Percentiles rank a stretch among this genome's conserved stretches.
Evolutionary conservation across 306 rosid genomes (phyloP).

Genomic region (Casuarina cunninghamiana): DNA sequence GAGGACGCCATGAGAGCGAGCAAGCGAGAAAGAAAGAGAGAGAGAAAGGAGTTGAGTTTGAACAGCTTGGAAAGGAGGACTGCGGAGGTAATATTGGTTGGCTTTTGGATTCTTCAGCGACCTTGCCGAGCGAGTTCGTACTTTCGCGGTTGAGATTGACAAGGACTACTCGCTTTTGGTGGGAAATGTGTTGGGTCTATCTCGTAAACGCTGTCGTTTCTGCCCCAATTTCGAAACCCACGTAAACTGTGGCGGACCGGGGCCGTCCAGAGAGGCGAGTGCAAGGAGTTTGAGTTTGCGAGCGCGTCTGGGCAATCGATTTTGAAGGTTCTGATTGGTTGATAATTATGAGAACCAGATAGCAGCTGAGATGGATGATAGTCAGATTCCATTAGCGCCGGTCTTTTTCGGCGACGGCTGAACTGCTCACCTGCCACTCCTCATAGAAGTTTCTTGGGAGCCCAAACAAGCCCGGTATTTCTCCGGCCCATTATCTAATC

Average conservation of each 20-base stretch:
- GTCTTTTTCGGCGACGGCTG: constrained; percentile 28
- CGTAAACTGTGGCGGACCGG: neutral
- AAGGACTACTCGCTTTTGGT: neutral
- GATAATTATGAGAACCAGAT: constrained; percentile 18
- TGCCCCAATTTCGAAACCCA: neutral
- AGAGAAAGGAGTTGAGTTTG: neutral
- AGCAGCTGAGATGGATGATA: constrained; percentile 17
- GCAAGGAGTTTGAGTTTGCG: accelerated
- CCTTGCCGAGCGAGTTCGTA: too few relatives aligned
- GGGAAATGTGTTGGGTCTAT: neutral
- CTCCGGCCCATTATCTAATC: too few relatives aligned
- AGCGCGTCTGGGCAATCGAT: constrained; percentile 14
- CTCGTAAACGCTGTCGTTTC: constrained; percentile 23
- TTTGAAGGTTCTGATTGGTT: neutral
- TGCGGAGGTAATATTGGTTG: neutral
- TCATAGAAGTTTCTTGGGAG: neutral
- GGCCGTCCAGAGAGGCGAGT: neutral
- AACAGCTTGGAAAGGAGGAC: neutral
- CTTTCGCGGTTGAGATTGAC: neutral
- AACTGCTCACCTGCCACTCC: neutral
- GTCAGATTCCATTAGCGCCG: constrained; percentile 8
- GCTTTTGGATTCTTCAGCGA: neutral
- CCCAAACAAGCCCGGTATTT: neutral
- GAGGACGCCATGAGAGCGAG: constrained; percentile 39
- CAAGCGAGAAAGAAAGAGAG: neutral